Percentiles rank a stretch among this genome's conserved stretches.
phyloP scores from a whole-genome alignment of 2,329 filamentous ascomycete species.

The Emmonsia crescens region DNA sequence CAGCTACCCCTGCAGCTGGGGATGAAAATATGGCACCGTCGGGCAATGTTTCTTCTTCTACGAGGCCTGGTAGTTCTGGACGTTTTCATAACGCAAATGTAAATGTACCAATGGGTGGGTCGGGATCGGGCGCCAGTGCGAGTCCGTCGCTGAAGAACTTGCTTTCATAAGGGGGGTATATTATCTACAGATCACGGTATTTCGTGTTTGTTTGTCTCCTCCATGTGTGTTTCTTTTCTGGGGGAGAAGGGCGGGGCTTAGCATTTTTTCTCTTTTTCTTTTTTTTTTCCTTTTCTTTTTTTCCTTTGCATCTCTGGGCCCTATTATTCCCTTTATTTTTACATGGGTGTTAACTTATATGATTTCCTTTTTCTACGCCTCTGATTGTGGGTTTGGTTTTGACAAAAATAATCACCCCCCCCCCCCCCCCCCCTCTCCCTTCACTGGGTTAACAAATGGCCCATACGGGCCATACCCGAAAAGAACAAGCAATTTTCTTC shows the following conservation, averaged over 20 bases:
- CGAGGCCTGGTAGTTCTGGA: conserved; percentile 19
- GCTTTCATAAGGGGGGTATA: conserved; percentile 52
- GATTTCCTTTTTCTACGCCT: neutral
- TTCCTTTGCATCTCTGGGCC: neutral
- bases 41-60: conserved; percentile 16
- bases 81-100: conserved; percentile 15
- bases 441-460: neutral
- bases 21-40: conserved; percentile 16
- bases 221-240: neutral
- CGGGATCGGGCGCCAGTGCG: conserved; percentile 54
- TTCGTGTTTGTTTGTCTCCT: neutral
- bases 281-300: neutral
- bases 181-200: too few relatives aligned
- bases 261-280: neutral
- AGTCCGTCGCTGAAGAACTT: conserved; percentile 67
- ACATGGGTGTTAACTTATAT: neutral
- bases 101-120: conserved; percentile 12
- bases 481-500: neutral
- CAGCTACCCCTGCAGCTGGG: conserved; percentile 19
- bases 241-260: neutral
- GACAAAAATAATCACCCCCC: neutral
- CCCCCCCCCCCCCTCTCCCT: neutral
- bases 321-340: too few relatives aligned
- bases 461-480: neutral
- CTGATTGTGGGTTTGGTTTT: neutral